phyloP scores from a whole-genome alignment of 2,329 filamentous ascomycete species.

The Fusarium pseudograminearum region DNA sequence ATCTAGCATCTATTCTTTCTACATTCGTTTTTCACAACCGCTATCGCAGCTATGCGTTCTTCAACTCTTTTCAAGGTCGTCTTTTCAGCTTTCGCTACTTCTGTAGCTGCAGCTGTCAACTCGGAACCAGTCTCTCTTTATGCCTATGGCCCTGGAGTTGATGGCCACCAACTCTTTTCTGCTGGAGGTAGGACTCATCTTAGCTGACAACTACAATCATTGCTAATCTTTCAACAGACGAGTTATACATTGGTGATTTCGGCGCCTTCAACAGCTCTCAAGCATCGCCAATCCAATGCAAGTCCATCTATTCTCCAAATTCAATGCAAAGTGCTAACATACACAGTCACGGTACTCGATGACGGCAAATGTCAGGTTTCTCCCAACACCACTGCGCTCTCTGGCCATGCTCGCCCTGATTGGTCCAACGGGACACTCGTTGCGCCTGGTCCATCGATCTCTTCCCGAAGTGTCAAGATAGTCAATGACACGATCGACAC shows the following conservation, averaged over 20 bases:
- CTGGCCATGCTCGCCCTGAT: not conserved
- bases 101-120: not conserved
- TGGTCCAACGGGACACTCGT: slow-evolving; percentile 9
- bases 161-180: slow-evolving; percentile 6
- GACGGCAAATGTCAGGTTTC: not conserved
- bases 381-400: slow-evolving; percentile 4
- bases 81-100: not conserved
- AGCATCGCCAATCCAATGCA: not conserved
- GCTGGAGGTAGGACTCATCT: not conserved
- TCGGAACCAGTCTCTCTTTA: not conserved
- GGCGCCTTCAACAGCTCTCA: not conserved
- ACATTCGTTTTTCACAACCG: not conserved
- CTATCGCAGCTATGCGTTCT: not conserved
- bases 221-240: not conserved
- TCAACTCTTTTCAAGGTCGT: not conserved
- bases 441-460: not conserved
- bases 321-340: not conserved
- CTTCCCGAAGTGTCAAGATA: not conserved
- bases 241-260: slow-evolving; percentile 4
- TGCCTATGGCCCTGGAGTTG: slow-evolving; percentile 13
- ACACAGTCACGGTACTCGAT: not conserved
- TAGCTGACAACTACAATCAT: accelerated
- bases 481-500: not conserved
- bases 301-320: not conserved
- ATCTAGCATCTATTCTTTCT: no score